Conservation (phyloP, 768 basidiomycete species). For the Pleurotus platypus region DNA sequence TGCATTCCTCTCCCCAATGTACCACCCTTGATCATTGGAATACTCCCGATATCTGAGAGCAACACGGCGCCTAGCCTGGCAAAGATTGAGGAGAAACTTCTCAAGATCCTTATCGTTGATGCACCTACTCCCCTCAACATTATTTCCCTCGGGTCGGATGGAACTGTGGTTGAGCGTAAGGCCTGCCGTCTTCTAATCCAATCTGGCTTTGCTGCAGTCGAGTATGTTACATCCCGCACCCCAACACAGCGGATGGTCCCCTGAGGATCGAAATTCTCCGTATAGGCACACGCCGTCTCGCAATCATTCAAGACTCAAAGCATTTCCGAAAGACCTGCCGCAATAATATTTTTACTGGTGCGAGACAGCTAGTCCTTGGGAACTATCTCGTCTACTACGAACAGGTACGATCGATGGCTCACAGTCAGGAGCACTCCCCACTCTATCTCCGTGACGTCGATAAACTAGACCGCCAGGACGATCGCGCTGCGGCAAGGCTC, state of each 20-base stretch:
- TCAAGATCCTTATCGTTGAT: not conserved
- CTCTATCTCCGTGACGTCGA: slow-evolving; percentile 27
- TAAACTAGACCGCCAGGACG: slow-evolving; percentile 31
- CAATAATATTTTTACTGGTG: slow-evolving; percentile 32
- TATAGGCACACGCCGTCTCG: slow-evolving; percentile 7
- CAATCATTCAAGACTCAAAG: slow-evolving; percentile 31
- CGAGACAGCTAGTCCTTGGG: slow-evolving; percentile 21
- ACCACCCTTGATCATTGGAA: slow-evolving; percentile 10
- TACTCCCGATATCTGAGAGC: not conserved
- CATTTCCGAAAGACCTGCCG: slow-evolving; percentile 29
- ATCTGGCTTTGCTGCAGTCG: not conserved
- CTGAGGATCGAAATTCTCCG: not conserved
- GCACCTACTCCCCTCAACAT: not conserved
- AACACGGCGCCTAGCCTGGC: not conserved
- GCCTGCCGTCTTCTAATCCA: not conserved
- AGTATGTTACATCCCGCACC: not conserved
- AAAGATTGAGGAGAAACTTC: not conserved
- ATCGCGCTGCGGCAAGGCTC: slow-evolving; percentile 28
- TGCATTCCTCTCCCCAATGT: slow-evolving; percentile 3
- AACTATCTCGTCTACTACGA: slow-evolving; percentile 15
- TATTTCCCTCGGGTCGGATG: slow-evolving; percentile 9
- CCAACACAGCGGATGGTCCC: not conserved
- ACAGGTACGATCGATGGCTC: slow-evolving; percentile 16
- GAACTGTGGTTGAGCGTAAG: slow-evolving; percentile 5
- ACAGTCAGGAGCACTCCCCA: slow-evolving; percentile 11